Percentiles rank a stretch among this genome's conserved stretches.
Conservation (phyloP, 148 eudicot species). For the Rhododendron henanense region DNA sequence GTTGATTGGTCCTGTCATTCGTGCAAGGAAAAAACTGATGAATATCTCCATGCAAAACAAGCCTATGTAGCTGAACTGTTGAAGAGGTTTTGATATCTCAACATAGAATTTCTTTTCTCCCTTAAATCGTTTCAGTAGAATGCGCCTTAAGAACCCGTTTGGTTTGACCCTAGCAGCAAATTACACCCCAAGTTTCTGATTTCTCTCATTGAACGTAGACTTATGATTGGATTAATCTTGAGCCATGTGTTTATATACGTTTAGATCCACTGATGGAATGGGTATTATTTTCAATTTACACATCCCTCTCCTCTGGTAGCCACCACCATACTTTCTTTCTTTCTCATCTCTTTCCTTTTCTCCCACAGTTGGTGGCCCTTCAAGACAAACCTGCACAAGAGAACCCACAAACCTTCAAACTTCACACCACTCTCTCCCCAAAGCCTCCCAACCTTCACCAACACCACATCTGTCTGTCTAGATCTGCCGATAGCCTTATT, state of each 20-base stretch:
- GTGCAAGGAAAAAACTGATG: constrained; percentile 89
- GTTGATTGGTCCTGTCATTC: constrained; percentile 84
- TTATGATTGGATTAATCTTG: neutral
- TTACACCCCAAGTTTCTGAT: neutral
- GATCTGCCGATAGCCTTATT: neutral
- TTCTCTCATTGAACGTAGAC: neutral
- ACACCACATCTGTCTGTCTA: neutral
- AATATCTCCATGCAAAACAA: constrained; percentile 67
- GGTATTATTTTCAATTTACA: neutral
- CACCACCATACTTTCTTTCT: neutral
- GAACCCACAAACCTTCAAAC: neutral
- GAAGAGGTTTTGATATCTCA: constrained; percentile 45
- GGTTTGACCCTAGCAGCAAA: neutral
- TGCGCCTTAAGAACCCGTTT: neutral
- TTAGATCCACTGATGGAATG: neutral
- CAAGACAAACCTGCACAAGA: neutral
- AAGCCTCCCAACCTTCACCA: neutral
- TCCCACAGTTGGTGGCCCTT: neutral
- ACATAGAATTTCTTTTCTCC: neutral
- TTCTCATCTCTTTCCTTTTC: neutral
- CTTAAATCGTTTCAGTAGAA: neutral
- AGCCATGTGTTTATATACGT: neutral
- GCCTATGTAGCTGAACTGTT: constrained; percentile 67
- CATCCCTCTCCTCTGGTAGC: neutral
- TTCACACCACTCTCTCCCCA: neutral